Evolutionary conservation across 805 yeast species (phyloP).

Genomic region (Saturnispora silvae): DNA sequence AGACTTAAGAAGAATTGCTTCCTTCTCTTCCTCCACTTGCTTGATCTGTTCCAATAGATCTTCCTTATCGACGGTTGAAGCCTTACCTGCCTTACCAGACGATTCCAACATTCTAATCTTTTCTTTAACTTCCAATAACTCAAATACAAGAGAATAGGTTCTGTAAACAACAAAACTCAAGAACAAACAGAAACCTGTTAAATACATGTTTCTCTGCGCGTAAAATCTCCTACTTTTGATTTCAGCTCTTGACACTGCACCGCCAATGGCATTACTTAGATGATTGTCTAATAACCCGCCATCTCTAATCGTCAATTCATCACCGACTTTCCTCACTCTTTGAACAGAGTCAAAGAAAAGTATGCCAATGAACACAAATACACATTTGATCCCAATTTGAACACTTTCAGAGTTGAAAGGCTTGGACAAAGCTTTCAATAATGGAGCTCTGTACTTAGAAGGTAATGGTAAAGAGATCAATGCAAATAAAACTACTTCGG

Average conservation of each 20-base stretch:
- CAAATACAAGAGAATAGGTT: conserved; percentile 72
- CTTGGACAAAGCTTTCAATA: conserved; percentile 49
- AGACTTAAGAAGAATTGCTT: conserved; percentile 64
- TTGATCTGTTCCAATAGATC: conserved; percentile 30
- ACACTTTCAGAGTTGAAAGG: conserved; percentile 67
- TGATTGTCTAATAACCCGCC: background rate
- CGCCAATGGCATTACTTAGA: conserved; percentile 14
- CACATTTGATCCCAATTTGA: conserved; percentile 68
- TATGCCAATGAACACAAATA: conserved; percentile 72
- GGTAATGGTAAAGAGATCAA: conserved; percentile 83
- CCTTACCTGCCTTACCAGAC: conserved; percentile 14
- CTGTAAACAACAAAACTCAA: conserved; percentile 76
- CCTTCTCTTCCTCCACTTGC: conserved; percentile 55
- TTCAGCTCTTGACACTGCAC: conserved; percentile 57
- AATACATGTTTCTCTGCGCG: conserved; percentile 91
- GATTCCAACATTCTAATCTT: conserved; percentile 23
- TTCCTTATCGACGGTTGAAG: conserved; percentile 26
- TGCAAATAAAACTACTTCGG: conserved; percentile 72
- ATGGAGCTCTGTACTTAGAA: conserved; percentile 53
- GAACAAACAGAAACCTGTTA: conserved; percentile 91
- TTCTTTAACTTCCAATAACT: conserved; percentile 56
- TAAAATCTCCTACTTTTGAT: conserved; percentile 85
- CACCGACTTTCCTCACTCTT: conserved; percentile 60
- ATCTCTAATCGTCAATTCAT: conserved; percentile 37
- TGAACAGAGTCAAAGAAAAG: conserved; percentile 83